A percentile compares a stretch with the other conserved stretches of the same genome.
phyloP scores from a whole-genome alignment of 2,329 filamentous ascomycete species.

The Phoma herbarum region DNA sequence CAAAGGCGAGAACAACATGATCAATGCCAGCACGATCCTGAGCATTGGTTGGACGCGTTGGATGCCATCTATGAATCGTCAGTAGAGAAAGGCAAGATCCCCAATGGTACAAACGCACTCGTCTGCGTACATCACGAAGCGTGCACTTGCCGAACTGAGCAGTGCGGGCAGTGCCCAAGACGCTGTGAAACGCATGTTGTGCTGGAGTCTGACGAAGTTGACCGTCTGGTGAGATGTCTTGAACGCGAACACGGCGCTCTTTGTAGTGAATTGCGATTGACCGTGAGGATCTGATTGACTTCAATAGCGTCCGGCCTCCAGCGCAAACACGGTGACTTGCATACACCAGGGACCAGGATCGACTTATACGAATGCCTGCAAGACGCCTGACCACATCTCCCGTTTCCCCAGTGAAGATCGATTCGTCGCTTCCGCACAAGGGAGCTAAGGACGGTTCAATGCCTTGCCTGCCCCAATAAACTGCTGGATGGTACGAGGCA shows the following conservation, averaged over 20 bases:
- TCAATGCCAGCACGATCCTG: constrained; percentile 47
- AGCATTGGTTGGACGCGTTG: constrained; percentile 37
- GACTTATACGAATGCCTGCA: constrained; percentile 18
- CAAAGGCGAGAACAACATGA: constrained; percentile 49
- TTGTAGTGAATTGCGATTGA: constrained; percentile 7
- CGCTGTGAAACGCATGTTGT: constrained; percentile 35
- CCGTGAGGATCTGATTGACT: constrained; percentile 5
- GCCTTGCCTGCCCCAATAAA: constrained; percentile 22
- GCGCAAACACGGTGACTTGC: constrained; percentile 20
- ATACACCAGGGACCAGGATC: constrained; percentile 8
- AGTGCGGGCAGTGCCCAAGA: constrained; percentile 26
- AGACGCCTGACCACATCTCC: constrained; percentile 14
- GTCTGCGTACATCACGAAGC: constrained; percentile 47
- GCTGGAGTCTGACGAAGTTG: background rate
- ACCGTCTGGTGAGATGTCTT: background rate
- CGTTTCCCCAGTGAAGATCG: constrained; percentile 20
- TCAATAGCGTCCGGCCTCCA: constrained; percentile 18
- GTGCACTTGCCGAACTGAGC: constrained; percentile 27
- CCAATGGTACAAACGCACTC: constrained; percentile 33
- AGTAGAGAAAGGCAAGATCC: background rate
- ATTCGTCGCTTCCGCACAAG: constrained; percentile 18
- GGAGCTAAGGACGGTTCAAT: constrained; percentile 14
- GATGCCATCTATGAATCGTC: constrained; percentile 42
- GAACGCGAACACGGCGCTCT: background rate
- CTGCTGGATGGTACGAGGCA: constrained; percentile 15